Conservation (phyloP, 257 asterid species). For the Capsicum pubescens region DNA sequence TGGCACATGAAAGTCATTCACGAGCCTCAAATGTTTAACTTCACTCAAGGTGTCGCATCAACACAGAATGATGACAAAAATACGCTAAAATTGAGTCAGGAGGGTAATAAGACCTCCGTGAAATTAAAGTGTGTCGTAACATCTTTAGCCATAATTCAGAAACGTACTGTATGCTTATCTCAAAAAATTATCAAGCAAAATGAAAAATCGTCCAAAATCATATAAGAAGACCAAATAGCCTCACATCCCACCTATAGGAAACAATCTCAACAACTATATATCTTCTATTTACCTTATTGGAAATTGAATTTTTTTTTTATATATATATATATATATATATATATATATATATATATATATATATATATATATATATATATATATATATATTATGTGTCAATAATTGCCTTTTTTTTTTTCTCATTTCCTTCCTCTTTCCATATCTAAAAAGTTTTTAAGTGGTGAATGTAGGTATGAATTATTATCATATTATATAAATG, state of each 20-base stretch:
- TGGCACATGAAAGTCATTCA: no score
- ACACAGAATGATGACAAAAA: no score
- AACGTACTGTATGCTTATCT: no score
- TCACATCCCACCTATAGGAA: not conserved
- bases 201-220: not conserved
- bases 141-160: no score
- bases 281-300: not conserved
- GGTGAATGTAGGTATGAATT: constrained; percentile 16
- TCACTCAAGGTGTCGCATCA: no score
- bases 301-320: not conserved
- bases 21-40: no score
- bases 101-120: no score
- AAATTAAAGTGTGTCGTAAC: no score
- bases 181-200: not conserved
- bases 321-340: not conserved
- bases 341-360: not conserved
- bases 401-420: not conserved
- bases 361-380: not conserved
- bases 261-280: not conserved
- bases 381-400: not conserved
- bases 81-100: no score
- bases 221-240: not conserved
- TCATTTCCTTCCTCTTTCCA: not conserved
- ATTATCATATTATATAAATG: not conserved
- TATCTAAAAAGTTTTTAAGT: not conserved